Evolutionary conservation across 345 rosid genomes (phyloP).

Genomic region (Salix viminalis): DNA sequence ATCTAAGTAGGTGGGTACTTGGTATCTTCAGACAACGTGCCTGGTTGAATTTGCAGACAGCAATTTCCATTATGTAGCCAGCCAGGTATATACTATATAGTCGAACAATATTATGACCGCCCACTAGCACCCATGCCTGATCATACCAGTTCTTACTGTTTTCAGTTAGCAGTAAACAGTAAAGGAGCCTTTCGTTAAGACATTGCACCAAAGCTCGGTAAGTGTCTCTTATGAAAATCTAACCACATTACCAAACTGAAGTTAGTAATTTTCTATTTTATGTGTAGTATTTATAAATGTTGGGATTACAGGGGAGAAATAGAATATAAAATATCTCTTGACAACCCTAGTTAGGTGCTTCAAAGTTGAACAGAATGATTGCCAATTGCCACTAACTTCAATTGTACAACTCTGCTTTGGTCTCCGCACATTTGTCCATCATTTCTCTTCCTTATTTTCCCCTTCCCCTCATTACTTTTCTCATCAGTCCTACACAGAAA

Average conservation of each 20-base stretch:
- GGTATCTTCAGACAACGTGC: neutral
- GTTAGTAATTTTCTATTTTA: neutral
- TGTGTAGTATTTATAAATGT: neutral
- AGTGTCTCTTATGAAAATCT: neutral
- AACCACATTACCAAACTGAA: neutral
- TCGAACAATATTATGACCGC: neutral
- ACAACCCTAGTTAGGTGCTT: slow-evolving; percentile 29
- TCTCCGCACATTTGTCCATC: slow-evolving; percentile 20
- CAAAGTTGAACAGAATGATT: slow-evolving; percentile 32
- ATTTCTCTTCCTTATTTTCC: slow-evolving; percentile 11
- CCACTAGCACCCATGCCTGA: neutral
- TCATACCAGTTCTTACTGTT: neutral
- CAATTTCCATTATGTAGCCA: neutral
- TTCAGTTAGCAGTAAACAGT: neutral
- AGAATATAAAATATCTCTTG: neutral
- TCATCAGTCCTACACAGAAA: neutral
- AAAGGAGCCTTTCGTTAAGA: neutral
- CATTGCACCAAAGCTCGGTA: neutral
- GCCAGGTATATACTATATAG: neutral
- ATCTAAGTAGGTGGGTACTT: neutral
- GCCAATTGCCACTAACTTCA: slow-evolving; percentile 35
- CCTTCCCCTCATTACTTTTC: slow-evolving; percentile 14
- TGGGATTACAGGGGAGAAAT: neutral
- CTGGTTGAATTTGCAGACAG: neutral
- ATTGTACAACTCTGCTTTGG: slow-evolving; percentile 36